A percentile compares a stretch with the other conserved stretches of the same genome.
Conservation (phyloP, 176 grass and related monocot species). For the Alopecurus myosuroides region DNA sequence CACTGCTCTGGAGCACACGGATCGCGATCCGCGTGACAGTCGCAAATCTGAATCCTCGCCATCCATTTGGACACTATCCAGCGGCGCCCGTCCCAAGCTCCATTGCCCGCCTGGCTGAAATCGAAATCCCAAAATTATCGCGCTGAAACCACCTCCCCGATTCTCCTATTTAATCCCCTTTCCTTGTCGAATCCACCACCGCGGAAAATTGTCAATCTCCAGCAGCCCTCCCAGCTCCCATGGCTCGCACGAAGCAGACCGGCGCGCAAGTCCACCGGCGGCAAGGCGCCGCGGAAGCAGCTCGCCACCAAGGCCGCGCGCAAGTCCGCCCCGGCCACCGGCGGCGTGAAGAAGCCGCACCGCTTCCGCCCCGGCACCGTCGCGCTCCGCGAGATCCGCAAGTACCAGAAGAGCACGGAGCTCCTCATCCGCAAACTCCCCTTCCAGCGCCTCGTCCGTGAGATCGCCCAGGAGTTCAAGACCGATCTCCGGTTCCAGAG, state of each 20-base stretch:
- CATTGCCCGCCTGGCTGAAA: not conserved
- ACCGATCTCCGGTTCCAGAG: slow-evolving; percentile 76
- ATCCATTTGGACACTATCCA: not conserved
- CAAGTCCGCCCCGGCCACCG: slow-evolving; percentile 60
- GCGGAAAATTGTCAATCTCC: not conserved
- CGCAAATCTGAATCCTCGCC: not conserved
- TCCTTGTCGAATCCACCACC: not conserved
- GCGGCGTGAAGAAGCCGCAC: slow-evolving; percentile 75
- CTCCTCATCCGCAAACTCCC: slow-evolving; percentile 71
- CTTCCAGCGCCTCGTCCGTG: slow-evolving; percentile 53
- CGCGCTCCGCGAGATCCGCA: slow-evolving; percentile 64
- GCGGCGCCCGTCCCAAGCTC: not conserved
- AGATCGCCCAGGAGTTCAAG: slow-evolving; percentile 76
- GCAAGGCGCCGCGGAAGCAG: slow-evolving; percentile 68
- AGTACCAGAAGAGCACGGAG: slow-evolving; percentile 85
- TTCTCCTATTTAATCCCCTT: not conserved
- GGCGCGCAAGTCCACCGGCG: slow-evolving; percentile 53
- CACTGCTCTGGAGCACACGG: not conserved
- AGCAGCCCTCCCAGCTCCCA: no score
- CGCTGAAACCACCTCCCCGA: no score
- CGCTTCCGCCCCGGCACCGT: slow-evolving; percentile 72
- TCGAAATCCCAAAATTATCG: not conserved
- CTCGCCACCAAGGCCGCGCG: slow-evolving; percentile 57
- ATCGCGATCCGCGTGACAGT: not conserved
- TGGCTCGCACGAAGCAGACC: no score